phyloP scores from a whole-genome alignment of 2,329 filamentous ascomycete species.

The Trichoderma sp. region DNA sequence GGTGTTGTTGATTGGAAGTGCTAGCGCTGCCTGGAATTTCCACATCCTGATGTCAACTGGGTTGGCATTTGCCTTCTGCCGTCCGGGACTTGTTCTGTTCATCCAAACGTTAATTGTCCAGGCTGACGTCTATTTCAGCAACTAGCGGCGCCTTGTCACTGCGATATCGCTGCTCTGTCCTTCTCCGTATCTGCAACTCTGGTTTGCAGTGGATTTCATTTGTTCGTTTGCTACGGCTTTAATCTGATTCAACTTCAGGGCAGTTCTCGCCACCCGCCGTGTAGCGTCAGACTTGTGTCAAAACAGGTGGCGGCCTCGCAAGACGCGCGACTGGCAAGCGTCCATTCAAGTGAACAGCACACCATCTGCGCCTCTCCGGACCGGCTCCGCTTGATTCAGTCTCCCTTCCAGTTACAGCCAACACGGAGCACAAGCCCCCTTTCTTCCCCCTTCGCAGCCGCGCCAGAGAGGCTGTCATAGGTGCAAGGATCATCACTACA shows the following conservation, averaged over 20 bases:
- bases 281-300: neutral
- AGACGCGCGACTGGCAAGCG: neutral
- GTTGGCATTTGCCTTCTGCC: constrained; percentile 27
- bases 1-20: neutral
- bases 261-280: neutral
- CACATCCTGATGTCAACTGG: neutral
- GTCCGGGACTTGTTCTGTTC: neutral
- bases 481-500: constrained; percentile 5
- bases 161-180: neutral
- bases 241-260: neutral
- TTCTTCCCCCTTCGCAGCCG: neutral
- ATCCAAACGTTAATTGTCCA: neutral
- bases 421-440: neutral
- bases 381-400: constrained; percentile 8
- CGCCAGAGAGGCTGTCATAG: neutral
- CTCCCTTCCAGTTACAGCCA: neutral
- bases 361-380: neutral
- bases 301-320: neutral
- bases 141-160: neutral
- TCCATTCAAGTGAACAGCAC: neutral
- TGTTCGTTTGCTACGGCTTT: neutral
- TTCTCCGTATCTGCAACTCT: neutral
- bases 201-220: neutral
- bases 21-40: neutral
- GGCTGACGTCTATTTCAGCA: neutral